Conservation (phyloP, 345 rosid species). For the Xanthoceras sorbifolium region DNA sequence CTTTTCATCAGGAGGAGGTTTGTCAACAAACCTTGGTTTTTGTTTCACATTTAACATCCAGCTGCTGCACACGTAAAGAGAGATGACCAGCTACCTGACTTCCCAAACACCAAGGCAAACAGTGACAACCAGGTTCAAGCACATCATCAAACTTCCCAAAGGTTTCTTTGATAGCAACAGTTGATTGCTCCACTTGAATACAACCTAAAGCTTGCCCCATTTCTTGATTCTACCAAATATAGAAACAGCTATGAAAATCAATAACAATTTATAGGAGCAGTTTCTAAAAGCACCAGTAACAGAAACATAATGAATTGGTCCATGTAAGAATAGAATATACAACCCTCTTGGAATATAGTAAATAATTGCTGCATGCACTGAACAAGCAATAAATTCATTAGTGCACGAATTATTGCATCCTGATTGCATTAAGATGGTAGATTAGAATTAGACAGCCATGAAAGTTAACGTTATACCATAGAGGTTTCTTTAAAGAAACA, state of each 20-base stretch:
- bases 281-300: neutral
- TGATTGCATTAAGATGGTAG: neutral
- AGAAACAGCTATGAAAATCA: conserved; percentile 11
- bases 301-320: neutral
- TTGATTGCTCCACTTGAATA: conserved; percentile 76
- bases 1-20: neutral
- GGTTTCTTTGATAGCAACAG: conserved; percentile 64
- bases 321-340: neutral
- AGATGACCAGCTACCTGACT: conserved; percentile 71
- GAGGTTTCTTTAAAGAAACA: neutral
- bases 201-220: conserved; percentile 62
- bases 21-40: conserved; percentile 71
- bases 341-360: neutral
- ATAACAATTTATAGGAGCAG: neutral
- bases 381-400: neutral
- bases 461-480: neutral
- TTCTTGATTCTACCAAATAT: conserved; percentile 17
- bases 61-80: conserved; percentile 72
- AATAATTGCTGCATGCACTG: neutral
- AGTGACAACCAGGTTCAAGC: conserved; percentile 81
- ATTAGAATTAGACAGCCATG: neutral
- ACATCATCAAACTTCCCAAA: conserved; percentile 77
- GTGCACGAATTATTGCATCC: neutral
- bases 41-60: conserved; percentile 88
- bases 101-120: conserved; percentile 81